Evolutionary conservation across 139 green algal species (phyloP), one percentile per base, ranked within the genome.

Genomic region (Picochlorum sp.): DNA sequence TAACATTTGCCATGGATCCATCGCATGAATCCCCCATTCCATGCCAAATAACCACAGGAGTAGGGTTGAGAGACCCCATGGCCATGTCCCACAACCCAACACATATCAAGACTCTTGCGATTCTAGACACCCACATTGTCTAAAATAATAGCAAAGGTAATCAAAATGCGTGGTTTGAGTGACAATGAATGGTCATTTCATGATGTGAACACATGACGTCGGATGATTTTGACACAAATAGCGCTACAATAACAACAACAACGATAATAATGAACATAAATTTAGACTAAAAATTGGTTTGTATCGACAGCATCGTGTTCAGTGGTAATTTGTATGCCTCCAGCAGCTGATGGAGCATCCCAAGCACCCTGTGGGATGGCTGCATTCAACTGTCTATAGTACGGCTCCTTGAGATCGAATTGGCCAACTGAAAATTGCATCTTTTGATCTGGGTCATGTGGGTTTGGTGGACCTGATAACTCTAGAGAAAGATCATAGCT

Each of bases 331-430:
- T 41, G 34, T 9, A 11, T 11, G 7, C 34, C 34, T 26, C n/a
- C 16, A 54, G 47, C 47, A 13, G 16, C 47, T 54, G 47, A 26
- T 21, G 47, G 16, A 21, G 18, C 47, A 21, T 54, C 47, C 47
- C 47, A 54, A 13, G n/a, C n/a, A 21, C 47, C 47, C n/a, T 54
- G 47, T 26, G 18, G 18, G 15, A 21, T 21, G 47, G 34, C 28
- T 30, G 28, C 11, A 21, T 16, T 46, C 8, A 86, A 63, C 65
- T 88, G 81, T 56, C 87, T 69, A 81, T 95, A 96, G 74, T 92
- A 95, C 0, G 89, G 89, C 68, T 96, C 89, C 68, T 96, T 96
- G 44, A 96, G 68, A 63, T 96, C 89, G 44, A 86, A 88, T 50
- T 78, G 77, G n/a, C 84, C 85, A 1, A 46, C 16, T 10, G 24